Conservation (phyloP, 768 basidiomycete species). For the Suillus hirtellus region DNA sequence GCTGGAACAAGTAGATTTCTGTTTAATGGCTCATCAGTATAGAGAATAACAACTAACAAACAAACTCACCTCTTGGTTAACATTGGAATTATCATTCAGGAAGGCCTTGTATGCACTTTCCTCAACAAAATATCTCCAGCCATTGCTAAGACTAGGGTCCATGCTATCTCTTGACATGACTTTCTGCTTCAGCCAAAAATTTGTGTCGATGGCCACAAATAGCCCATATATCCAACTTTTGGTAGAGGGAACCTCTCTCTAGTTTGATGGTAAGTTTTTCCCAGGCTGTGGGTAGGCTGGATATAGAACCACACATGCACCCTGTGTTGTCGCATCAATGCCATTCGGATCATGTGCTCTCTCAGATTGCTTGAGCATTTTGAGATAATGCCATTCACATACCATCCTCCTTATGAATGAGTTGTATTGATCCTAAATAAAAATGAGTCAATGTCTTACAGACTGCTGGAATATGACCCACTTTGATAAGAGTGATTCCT, state of each 20-base stretch:
- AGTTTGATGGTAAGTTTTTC: constrained; percentile 25
- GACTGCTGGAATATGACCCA: background rate
- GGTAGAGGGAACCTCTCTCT: constrained; percentile 11
- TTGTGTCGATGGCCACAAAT: constrained; percentile 27
- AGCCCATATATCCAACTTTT: constrained; percentile 21
- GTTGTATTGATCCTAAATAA: too few relatives aligned
- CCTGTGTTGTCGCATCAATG: constrained; percentile 19
- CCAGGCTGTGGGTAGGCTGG: constrained; percentile 31
- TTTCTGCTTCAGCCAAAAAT: constrained; percentile 25
- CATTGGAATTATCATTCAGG: constrained; percentile 10
- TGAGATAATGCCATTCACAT: too few relatives aligned
- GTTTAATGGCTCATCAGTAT: background rate
- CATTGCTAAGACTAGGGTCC: constrained; percentile 27
- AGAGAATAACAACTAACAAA: background rate
- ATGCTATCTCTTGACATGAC: constrained; percentile 13
- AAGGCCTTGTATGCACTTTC: constrained; percentile 20
- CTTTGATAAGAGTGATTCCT: constrained; percentile 17
- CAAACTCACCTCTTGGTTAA: constrained; percentile 4
- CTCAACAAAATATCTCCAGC: constrained; percentile 29
- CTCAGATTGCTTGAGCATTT: too few relatives aligned
- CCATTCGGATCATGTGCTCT: constrained; percentile 18
- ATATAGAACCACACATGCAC: constrained; percentile 27
- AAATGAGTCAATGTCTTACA: background rate
- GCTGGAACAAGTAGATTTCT: constrained; percentile 19
- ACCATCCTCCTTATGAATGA: too few relatives aligned